Conservation (phyloP, 208 protist genomes). For the Endotrypanum monterogeii region DNA sequence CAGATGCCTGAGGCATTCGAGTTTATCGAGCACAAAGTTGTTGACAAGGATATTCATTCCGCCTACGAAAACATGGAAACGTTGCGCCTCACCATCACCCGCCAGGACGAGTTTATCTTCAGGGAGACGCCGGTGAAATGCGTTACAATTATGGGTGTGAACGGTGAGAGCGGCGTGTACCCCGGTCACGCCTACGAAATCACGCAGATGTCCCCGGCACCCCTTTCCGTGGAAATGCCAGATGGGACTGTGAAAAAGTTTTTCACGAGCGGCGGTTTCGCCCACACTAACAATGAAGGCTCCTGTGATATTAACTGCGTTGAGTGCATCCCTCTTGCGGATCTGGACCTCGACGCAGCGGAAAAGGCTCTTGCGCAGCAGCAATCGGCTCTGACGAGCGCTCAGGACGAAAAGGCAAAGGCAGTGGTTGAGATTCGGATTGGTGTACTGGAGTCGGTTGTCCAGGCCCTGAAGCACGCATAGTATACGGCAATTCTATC, state of each 20-base stretch:
- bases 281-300: conserved; percentile 92
- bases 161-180: conserved; percentile 87
- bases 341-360: conserved; percentile 74
- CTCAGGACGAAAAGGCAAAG: conserved; percentile 86
- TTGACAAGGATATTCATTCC: conserved; percentile 86
- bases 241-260: conserved; percentile 80
- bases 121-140: conserved; percentile 81
- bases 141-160: conserved; percentile 73
- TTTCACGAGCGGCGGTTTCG: conserved; percentile 90
- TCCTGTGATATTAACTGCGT: conserved; percentile 92
- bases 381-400: conserved; percentile 48
- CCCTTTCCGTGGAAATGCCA: conserved; percentile 75
- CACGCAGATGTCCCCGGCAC: conserved; percentile 70
- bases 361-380: conserved; percentile 86
- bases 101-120: conserved; percentile 91
- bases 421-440: conserved; percentile 83
- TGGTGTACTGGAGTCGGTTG: conserved; percentile 72
- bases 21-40: conserved; percentile 84
- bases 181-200: conserved; percentile 91
- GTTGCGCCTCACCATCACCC: conserved; percentile 83
- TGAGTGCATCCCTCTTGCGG: conserved; percentile 82
- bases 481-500: not conserved
- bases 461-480: conserved; percentile 57
- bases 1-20: conserved; percentile 84
- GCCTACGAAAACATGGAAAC: conserved; percentile 84